Evolutionary conservation across 805 yeast genomes (phyloP).

Genomic region (Schizosaccharomyces japonicus): DNA sequence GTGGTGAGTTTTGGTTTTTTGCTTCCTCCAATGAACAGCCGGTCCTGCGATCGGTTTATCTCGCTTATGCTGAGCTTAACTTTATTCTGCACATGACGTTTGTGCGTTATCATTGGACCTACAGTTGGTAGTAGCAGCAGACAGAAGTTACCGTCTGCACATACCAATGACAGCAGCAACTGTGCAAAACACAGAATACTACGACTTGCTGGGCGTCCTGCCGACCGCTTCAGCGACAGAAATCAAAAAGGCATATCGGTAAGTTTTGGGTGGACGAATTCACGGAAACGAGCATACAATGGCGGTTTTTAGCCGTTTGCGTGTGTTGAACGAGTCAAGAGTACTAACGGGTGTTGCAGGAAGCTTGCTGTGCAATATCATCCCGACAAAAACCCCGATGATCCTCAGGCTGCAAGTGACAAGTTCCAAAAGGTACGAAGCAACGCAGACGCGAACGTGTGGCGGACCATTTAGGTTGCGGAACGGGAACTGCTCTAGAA

Average conservation of each 20-base stretch:
- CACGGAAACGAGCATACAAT: too few species aligned
- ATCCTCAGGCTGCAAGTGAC: slow-evolving; percentile 56
- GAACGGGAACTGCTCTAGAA: background rate
- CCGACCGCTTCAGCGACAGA: slow-evolving; percentile 54
- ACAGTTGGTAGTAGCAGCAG: too few species aligned
- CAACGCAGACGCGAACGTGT: background rate
- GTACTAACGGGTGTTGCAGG: background rate
- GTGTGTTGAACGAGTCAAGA: background rate
- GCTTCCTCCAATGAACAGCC: too few species aligned
- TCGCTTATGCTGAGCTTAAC: too few species aligned
- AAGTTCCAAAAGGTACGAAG: slow-evolving; percentile 49
- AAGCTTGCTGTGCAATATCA: slow-evolving; percentile 53
- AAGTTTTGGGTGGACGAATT: too few species aligned
- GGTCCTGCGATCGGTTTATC: too few species aligned
- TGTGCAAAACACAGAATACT: slow-evolving; percentile 22
- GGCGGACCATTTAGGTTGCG: background rate
- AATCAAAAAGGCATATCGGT: slow-evolving; percentile 81
- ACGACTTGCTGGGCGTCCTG: slow-evolving; percentile 50
- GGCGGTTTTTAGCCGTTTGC: too few species aligned
- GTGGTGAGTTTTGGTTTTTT: too few species aligned
- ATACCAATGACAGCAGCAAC: background rate
- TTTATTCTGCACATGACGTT: too few species aligned
- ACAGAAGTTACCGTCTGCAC: too few species aligned
- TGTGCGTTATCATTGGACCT: too few species aligned
- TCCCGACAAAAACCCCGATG: slow-evolving; percentile 92